Conservation (phyloP, 805 yeast genomes). For the Candida broadrunensis region DNA sequence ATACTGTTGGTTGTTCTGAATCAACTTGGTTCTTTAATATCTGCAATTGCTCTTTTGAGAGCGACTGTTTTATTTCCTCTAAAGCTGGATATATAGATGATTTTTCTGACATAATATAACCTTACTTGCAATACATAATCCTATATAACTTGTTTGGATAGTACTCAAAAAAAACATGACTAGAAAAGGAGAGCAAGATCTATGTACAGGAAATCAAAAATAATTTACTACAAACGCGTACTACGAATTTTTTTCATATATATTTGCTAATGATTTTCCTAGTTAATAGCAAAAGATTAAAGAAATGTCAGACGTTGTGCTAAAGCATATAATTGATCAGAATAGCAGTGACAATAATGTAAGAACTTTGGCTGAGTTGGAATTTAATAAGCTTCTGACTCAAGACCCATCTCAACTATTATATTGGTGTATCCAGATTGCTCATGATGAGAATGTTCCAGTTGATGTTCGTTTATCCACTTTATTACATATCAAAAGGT, state of each 20-base stretch:
- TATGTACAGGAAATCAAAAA: not conserved
- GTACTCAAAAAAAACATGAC: too few relatives aligned
- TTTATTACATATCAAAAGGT: conserved; percentile 61
- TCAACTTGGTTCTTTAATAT: conserved; percentile 74
- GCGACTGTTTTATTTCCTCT: conserved; percentile 46
- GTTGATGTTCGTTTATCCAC: conserved; percentile 56
- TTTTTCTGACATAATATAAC: conserved; percentile 8
- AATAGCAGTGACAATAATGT: conserved; percentile 46
- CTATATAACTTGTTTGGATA: too few relatives aligned
- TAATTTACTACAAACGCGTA: not conserved
- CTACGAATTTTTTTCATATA: too few relatives aligned
- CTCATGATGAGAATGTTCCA: conserved; percentile 24
- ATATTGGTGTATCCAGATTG: conserved; percentile 39
- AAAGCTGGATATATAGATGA: conserved; percentile 33
- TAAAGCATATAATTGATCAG: conserved; percentile 17
- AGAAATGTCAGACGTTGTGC: conserved; percentile 4
- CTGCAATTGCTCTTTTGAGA: conserved; percentile 71
- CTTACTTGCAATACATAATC: too few relatives aligned
- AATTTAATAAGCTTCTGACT: conserved; percentile 40
- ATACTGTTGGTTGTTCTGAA: conserved; percentile 74
- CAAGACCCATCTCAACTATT: conserved; percentile 50
- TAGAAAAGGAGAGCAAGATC: too few relatives aligned
- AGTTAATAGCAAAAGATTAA: too few relatives aligned
- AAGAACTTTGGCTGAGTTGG: conserved; percentile 53
- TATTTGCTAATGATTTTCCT: too few relatives aligned